These are phyloP conservation scores for Fusarium nygamai DNA, from an alignment of 2,329 filamentous ascomycete genomes.

Conservation along the genomic window DNA sequence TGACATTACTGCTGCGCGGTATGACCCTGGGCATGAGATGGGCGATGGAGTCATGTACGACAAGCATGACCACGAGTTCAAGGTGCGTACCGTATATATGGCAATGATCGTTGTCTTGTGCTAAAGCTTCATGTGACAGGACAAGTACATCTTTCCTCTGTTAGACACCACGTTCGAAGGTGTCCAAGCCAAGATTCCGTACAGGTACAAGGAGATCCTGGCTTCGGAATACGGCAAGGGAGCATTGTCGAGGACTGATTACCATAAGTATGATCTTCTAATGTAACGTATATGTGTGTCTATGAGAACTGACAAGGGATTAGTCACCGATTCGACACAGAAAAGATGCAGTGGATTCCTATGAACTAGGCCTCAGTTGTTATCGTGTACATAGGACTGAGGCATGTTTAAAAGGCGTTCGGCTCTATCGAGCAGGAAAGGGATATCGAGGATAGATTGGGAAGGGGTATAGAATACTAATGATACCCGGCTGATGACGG, in stretches of 20 bases:
- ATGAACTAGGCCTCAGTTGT: neutral
- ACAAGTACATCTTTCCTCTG: constrained; percentile 73
- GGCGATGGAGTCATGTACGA: constrained; percentile 59
- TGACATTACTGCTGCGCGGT: constrained; percentile 62
- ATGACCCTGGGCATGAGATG: constrained; percentile 55
- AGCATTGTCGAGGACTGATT: constrained; percentile 62
- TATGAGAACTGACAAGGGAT: constrained; percentile 16
- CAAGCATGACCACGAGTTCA: constrained; percentile 62
- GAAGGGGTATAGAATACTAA: neutral
- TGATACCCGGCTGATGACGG: neutral
- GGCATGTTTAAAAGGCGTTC: neutral
- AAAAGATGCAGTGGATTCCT: constrained; percentile 49
- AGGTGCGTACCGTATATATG: constrained; percentile 47
- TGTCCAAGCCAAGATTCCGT: constrained; percentile 72
- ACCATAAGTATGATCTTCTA: constrained; percentile 57
- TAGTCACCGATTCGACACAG: constrained; percentile 55
- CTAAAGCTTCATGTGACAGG: constrained; percentile 44
- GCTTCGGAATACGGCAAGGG: constrained; percentile 65
- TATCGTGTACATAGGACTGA: neutral
- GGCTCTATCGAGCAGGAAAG: neutral
- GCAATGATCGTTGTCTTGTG: neutral
- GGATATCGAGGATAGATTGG: neutral
- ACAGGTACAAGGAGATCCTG: constrained; percentile 67
- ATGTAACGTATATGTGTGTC: neutral
- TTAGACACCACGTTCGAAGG: constrained; percentile 76